Base-by-base conservation (phyloP, 2,329 filamentous ascomycete species). In the Colletotrichum sp. region DNA sequence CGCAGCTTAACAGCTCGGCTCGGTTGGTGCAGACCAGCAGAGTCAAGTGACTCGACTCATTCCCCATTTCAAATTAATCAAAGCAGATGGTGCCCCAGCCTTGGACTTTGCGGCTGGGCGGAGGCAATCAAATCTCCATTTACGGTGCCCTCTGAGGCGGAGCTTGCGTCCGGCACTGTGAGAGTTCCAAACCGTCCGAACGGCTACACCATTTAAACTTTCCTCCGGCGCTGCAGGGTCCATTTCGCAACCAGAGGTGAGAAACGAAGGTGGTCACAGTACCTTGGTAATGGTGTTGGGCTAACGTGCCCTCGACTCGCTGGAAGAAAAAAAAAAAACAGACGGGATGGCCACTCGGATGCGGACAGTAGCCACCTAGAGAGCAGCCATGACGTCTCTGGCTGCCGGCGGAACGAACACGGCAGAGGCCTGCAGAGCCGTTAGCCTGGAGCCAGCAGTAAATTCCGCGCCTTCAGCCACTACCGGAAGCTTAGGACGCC, bases 201-300 rank as follows among this genome's bases (percentile, higher is more conserved):
- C 63, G 18, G 60, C 49, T 69, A 69, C 49, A 44, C 49, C 64
- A 65, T 65, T 69, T 76, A 69, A 74, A 76, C 71, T 76, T 76
- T 74, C 12, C 34, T 30, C 34, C 59, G 34, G 30, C 63, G 70
- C 70, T 76, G 74, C 74, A 76, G 74, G 74, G 74, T 74, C 74
- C 65, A 26, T 59, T 63, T 49, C 57, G 65, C 70, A 69, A 63
- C 68, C n/a, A 36, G 24, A 32, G 68, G 15, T 8, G 39, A 65
- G 69, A 44, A 44, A 75, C 69, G 24, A 24, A 24, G 12, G 24
- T 36, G 62, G 34, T 64, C 30, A 34, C 30, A 26, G 66, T 44
- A 70, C 39, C 55, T n/a, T 70, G 26, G 39, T 30, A 16, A 63
- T 57, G 32, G 26, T 28, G 59, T 34, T 34, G 44, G 36, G 52